These are phyloP conservation scores for Neoboletus magnificus DNA, from an alignment of 768 basidiomycete genomes.

Conservation along the genomic window DNA sequence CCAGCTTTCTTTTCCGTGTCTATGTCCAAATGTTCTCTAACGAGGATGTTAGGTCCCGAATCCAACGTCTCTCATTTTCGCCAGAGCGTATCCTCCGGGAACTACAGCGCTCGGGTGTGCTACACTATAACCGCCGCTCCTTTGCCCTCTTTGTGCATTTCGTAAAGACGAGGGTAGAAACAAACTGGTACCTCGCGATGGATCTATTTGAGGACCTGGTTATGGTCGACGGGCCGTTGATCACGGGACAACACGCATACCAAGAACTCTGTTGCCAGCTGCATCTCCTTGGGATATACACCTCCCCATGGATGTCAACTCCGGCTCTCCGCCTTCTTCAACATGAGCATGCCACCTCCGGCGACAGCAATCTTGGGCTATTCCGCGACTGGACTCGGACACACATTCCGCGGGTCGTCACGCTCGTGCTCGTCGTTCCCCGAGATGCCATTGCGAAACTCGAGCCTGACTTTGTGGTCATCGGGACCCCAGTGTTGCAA, in stretches of 20 bases:
- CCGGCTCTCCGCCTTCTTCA: not conserved
- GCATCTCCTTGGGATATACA: constrained; percentile 39
- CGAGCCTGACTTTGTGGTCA: not conserved
- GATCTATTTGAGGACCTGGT: constrained; percentile 24
- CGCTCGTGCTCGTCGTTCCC: constrained; percentile 34
- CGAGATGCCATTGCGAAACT: constrained; percentile 17
- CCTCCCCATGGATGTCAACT: constrained; percentile 7
- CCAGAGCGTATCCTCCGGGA: not conserved
- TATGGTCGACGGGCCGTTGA: constrained; percentile 6
- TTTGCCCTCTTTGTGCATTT: constrained; percentile 45
- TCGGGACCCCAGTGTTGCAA: constrained; percentile 16
- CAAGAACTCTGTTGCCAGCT: constrained; percentile 47
- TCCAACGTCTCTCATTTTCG: not conserved
- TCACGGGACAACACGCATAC: constrained; percentile 29
- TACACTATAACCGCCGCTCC: constrained; percentile 47
- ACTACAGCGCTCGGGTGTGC: constrained; percentile 9
- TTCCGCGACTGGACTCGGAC: constrained; percentile 29
- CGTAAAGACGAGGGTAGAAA: constrained; percentile 34
- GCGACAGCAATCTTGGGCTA: not conserved
- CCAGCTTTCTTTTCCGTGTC: constrained; percentile 17
- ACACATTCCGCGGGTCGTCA: constrained; percentile 29
- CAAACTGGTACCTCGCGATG: constrained; percentile 45
- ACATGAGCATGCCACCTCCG: no score
- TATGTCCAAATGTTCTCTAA: constrained; percentile 29
- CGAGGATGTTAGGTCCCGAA: constrained; percentile 10